Percentiles rank a stretch among this genome's conserved stretches.
Evolutionary conservation across 208 protist genomes (phyloP).

Genomic region (Trypanosoma caninum): DNA sequence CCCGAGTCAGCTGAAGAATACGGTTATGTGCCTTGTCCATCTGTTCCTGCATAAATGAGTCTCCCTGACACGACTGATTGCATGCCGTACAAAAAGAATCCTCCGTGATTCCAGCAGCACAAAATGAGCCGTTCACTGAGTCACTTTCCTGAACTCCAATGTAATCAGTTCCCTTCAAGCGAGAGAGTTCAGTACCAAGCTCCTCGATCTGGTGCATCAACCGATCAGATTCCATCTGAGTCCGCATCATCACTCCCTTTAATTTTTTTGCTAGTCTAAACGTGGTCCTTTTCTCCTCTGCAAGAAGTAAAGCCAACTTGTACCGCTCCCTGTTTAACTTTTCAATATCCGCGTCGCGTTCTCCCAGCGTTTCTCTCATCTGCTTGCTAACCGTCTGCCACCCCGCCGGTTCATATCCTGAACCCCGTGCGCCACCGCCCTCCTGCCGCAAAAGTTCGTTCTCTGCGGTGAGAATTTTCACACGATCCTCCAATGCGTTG

Average conservation of each 20-base stretch:
- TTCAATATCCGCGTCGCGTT: constrained; percentile 47
- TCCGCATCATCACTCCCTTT: constrained; percentile 41
- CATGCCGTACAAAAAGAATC: no score
- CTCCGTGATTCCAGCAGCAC: no score
- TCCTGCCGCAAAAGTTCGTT: constrained; percentile 58
- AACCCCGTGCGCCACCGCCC: background rate
- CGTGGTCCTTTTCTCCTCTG: constrained; percentile 62
- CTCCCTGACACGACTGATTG: constrained; percentile 8
- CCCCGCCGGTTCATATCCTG: constrained; percentile 6
- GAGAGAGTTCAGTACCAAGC: constrained; percentile 47
- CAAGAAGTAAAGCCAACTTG: constrained; percentile 56
- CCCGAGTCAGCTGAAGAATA: constrained; percentile 47
- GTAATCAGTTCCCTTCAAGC: constrained; percentile 78
- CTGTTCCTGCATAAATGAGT: constrained; percentile 24
- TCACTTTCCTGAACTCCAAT: constrained; percentile 33
- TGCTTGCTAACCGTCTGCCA: constrained; percentile 51
- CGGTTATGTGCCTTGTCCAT: constrained; percentile 32
- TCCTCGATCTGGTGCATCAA: constrained; percentile 47
- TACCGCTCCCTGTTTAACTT: constrained; percentile 57
- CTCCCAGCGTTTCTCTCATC: constrained; percentile 41
- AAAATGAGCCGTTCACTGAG: constrained; percentile 11
- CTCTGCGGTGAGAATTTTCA: constrained; percentile 61
- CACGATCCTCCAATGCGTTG: constrained; percentile 44
- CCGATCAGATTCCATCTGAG: constrained; percentile 45
- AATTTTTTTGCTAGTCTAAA: constrained; percentile 73